Evolutionary conservation across 805 yeast genomes (phyloP), one percentile per base, ranked within the genome.

Genomic region (Nakazawaea ernobii): DNA sequence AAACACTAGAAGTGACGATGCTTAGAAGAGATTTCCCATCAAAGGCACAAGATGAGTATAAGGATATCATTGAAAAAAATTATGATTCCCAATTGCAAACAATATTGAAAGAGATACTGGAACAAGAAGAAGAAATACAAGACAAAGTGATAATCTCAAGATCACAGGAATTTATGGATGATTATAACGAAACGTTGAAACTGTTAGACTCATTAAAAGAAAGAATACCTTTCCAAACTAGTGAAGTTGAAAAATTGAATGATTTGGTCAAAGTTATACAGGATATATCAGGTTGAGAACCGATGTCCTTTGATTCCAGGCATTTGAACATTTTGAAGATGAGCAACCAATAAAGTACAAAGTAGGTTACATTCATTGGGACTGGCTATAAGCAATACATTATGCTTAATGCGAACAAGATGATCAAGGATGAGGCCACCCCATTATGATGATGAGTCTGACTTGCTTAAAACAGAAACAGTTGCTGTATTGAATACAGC

Each of bases 1-100:
- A 76, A 51, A 79, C 88, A 0, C 73, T 79, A 1, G 73, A 69
- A 48, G 74, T 83, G 14, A 75, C 87, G 0, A 67, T 69, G 20
- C 61, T 82, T 46, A 66, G 94, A 43, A 69, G 78, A 43, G 70
- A 70, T 15, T 67, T 75, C 10, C 90, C 89, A 0, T 51, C 52
- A 9, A 59, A 61, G 43, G 66, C 75, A 6, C 68, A 59, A 32
- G 54, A 55, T 9, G 59, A 57, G n/a, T 76, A 71, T 52, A 64
- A 66, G 40, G 59, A 65, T 39, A 69, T 56, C 13, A 20, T 41
- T 5, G 39, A 44, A 3, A 36, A 37, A 4, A 14, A 33, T n/a
- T 33, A 33, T 17, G 36, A 33, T 14, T 33, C 36, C 30, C 33
- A 17, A 9, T 35, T 27, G 39, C 28, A 33, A 20, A 29, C 8